Base-by-base conservation (phyloP, 345 rosid species). In the Eucalyptus pauciflora region DNA sequence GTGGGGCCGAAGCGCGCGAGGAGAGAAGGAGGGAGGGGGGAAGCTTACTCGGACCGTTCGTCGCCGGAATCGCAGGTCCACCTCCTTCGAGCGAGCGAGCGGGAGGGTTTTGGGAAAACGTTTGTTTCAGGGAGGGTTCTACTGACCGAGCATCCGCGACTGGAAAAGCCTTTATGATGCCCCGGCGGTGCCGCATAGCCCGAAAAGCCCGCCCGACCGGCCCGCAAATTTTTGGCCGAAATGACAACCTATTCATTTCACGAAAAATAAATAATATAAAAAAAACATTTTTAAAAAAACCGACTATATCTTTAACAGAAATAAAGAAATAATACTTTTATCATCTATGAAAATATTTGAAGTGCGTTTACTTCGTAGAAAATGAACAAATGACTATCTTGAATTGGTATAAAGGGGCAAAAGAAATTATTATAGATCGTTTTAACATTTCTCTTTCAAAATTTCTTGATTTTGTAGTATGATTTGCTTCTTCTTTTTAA, bases 271-370 rank as follows among this genome's bases (percentile, higher is more conserved):
- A 62, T 7, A 29, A 62, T 29, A 13, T 0, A 2, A 62, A 62
- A 62, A 62, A 58, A 10, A 24, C 1, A 5, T 51, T 17, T 6
- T 2, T 5, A 6, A 13, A 64, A 29, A 64, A 29, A 13, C 3
- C 7, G 0, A 14, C n/a, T 13, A 29, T 2, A 7, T 7, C 16
- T 29, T n/a, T 7, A 64, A 25, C 3, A 64, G 1, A 64, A 13
- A 29, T 64, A 29, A 29, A 64, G 7, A 0, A 64, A 64, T 15
- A 64, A 64, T n/a, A 56, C 0, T 24, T 56, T 56, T 56, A 2
- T 12, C 6, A 27, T 60, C 1, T 12, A 60, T 27, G 1, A 60
- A 60, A 60, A 12, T 27, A 27, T 27, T 60, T 10, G 58, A 52
- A 52, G 5, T 52, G 10, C 25, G 3, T 52, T 52, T 52, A 52